Conservation (phyloP, 2,329 filamentous ascomycete genomes). For the Aspergillus terreus region DNA sequence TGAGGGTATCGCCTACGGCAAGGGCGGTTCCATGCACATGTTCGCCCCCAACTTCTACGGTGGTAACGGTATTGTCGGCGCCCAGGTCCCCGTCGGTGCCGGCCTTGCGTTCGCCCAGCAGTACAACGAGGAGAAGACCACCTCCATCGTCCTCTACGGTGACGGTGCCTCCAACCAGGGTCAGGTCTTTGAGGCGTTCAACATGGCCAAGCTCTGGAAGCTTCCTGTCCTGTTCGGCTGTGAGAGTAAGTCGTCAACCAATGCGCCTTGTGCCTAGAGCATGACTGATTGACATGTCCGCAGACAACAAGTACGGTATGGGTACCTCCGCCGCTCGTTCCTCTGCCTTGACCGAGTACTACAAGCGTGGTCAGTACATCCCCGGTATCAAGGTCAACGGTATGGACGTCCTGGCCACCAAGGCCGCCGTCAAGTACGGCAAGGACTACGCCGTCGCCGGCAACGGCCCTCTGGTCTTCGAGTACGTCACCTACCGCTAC, state of each 20-base stretch:
- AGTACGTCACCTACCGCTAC: constrained; percentile 99
- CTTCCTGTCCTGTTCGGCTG: constrained; percentile 93
- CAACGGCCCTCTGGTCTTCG: constrained; percentile 91
- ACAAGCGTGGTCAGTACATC: constrained; percentile 99
- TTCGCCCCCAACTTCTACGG: constrained; percentile 97
- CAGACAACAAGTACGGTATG: constrained; percentile 99
- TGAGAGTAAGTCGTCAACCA: constrained; percentile 70
- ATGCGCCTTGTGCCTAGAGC: too few species aligned
- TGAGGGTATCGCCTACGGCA: constrained; percentile 96
- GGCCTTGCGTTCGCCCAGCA: constrained; percentile 96
- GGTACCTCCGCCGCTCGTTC: constrained; percentile 92
- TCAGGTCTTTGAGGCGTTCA: constrained; percentile 99
- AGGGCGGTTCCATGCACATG: constrained; percentile 99
- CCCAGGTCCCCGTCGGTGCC: constrained; percentile 94
- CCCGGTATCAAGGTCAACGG: constrained; percentile 99
- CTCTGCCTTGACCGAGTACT: constrained; percentile 96
- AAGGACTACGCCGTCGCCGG: constrained; percentile 79
- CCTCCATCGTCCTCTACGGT: constrained; percentile 87
- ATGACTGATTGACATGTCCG: neutral
- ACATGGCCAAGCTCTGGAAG: constrained; percentile 99
- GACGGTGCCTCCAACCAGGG: constrained; percentile 99
- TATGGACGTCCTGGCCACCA: constrained; percentile 98
- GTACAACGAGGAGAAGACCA: constrained; percentile 83
- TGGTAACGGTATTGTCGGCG: constrained; percentile 98
- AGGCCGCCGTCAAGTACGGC: constrained; percentile 90